Evolutionary conservation across 208 protist genomes (phyloP), one percentile per base, ranked within the genome.

Genomic region (Acanthamoeba quina): DNA sequence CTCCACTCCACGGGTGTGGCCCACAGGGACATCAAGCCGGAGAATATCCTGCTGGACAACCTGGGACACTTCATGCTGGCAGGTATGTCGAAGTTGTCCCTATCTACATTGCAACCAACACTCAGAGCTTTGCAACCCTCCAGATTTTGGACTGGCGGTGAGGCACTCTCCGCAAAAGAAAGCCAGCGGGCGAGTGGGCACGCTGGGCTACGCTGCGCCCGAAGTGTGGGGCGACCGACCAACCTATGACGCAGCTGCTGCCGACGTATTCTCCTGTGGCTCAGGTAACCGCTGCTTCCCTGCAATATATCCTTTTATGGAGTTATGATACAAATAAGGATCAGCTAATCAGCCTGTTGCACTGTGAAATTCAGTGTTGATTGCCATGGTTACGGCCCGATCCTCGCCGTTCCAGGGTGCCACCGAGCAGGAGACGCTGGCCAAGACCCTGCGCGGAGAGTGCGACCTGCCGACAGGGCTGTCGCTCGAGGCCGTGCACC

Each of bases 11-110:
- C 1, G 31, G 83, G 83, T 31, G 11, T 44, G 37, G 83, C 37
- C 0, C 83, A 90, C 83, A 56, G 83, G 7, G 83, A 90, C 83
- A 90, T 90, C 56, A 90, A 90, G 56, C 83, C 83, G 19, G 56
- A 90, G 5, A 90, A 90, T 15, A 47, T 90, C 21, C n/a, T 90
- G 10, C 49, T 90, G 54, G 26, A 85, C 47, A 19, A 58, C 0
- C 76, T 19, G 15, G 76, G 47, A 0, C 13, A 58, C 76, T 58
- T 85, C 44, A 49, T 85, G 49, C 49, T 85, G 11, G 24, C 24
- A 9, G 72, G 72, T 82, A 82, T 21, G 15, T 3, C 37, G 37
- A 4, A 4, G 3, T 41, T 41, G 37, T 4, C 3, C 37, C 37
- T 3, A 1, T 44, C 41, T 44, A 4, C 41, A 1, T 9, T 5